Evolutionary conservation across 202 grass and related monocot genomes (phyloP).

Genomic region (Setaria italica): DNA sequence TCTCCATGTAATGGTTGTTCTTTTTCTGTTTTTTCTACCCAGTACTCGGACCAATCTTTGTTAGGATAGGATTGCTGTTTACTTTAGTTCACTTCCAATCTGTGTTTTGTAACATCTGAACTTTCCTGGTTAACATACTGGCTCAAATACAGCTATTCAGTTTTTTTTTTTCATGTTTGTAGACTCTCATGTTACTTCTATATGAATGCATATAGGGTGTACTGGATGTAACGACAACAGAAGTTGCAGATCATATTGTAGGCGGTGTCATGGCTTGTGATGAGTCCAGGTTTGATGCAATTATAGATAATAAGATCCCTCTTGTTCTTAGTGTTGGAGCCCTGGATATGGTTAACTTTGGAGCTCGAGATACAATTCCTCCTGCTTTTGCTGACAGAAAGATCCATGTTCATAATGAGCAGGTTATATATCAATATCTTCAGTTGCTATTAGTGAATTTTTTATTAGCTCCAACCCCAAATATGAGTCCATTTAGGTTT

Average conservation of each 20-base stretch:
- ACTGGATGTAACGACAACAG: conserved; percentile 93
- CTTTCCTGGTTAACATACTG: conserved; percentile 9
- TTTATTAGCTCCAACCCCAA: background rate
- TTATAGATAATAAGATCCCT: conserved; percentile 80
- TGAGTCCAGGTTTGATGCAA: conserved; percentile 76
- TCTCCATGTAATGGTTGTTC: background rate
- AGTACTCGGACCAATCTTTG: conserved; percentile 7
- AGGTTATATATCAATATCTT: conserved; percentile 62
- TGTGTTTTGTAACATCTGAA: conserved; percentile 25
- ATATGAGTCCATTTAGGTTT: background rate
- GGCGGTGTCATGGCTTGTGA: conserved; percentile 93
- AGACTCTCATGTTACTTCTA: conserved; percentile 35
- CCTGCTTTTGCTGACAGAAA: conserved; percentile 75
- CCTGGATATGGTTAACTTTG: conserved; percentile 98
- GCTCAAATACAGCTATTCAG: conserved; percentile 3
- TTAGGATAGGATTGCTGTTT: background rate
- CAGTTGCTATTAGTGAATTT: conserved; percentile 15
- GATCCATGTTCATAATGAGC: conserved; percentile 88
- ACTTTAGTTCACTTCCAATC: background rate
- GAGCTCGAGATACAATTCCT: conserved; percentile 81
- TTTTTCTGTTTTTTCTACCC: background rate
- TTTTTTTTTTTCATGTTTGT: background rate
- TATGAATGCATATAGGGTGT: conserved; percentile 69
- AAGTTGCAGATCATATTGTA: conserved; percentile 95
- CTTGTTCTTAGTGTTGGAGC: conserved; percentile 92